phyloP scores from a whole-genome alignment of 2,329 filamentous ascomycete species.

The Corinectria fuckeliana region DNA sequence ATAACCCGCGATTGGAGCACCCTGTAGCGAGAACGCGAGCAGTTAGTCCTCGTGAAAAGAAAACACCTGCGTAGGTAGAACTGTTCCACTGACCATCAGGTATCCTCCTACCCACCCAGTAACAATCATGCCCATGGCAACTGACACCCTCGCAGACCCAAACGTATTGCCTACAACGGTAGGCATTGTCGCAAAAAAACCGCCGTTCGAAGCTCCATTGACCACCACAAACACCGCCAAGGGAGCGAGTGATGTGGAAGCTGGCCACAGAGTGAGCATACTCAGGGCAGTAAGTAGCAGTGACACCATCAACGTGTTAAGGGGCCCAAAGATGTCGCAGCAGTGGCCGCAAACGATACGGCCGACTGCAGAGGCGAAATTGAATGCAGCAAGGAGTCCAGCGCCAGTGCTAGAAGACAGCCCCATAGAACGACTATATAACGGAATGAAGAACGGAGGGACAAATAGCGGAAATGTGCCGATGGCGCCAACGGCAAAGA shows the following conservation, averaged over 20 bases:
- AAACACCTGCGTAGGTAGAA: no score
- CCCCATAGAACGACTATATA: conserved; percentile 62
- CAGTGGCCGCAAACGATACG: conserved; percentile 60
- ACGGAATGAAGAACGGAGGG: conserved; percentile 66
- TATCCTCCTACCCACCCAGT: conserved; percentile 68
- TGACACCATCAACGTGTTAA: conserved; percentile 61
- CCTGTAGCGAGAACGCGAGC: conserved; percentile 41
- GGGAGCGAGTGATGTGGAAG: conserved; percentile 59
- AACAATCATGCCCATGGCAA: conserved; percentile 67
- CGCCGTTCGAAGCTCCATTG: conserved; percentile 66
- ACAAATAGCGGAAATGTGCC: conserved; percentile 67
- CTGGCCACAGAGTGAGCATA: conserved; percentile 67
- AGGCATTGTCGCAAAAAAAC: conserved; percentile 69
- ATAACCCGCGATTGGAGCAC: conserved; percentile 66
- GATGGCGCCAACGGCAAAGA: conserved; percentile 62
- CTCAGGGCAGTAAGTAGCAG: conserved; percentile 61
- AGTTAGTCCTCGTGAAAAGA: not conserved
- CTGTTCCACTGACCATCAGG: conserved; percentile 55
- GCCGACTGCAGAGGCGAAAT: conserved; percentile 64
- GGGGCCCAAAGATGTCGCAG: conserved; percentile 60
- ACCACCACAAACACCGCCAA: conserved; percentile 63
- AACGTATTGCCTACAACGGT: conserved; percentile 67
- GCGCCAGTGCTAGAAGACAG: conserved; percentile 60
- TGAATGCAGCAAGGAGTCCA: conserved; percentile 66
- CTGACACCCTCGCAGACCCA: conserved; percentile 59